Conservation (phyloP, 1,284 basidiomycete species). For the Apiotrichum veenhuisii region DNA sequence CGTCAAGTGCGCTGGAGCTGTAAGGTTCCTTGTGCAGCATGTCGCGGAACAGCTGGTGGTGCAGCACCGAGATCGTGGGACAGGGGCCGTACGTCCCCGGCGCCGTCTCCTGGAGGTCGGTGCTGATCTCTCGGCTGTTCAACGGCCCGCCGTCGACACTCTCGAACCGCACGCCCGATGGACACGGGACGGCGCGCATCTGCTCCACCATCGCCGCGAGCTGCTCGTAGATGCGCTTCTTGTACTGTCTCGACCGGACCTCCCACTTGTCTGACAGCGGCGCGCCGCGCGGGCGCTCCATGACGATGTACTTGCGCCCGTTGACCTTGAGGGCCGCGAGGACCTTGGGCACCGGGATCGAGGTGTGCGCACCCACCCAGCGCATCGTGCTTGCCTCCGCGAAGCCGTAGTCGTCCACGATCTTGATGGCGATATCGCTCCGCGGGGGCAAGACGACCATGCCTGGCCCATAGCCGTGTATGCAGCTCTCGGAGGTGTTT, state of each 20-base stretch:
- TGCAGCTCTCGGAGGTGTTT: no score
- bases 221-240: not conserved
- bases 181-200: not conserved
- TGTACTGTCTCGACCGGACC: not conserved
- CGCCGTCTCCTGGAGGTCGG: not conserved
- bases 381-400: not conserved
- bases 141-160: not conserved
- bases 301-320: not conserved
- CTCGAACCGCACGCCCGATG: not conserved
- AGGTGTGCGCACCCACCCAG: not conserved
- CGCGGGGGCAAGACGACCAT: not conserved
- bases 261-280: not conserved
- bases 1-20: no score
- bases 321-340: not conserved
- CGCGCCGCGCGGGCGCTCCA: not conserved
- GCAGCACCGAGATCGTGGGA: no score
- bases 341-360: not conserved
- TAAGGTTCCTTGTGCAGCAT: no score
- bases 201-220: not conserved
- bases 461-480: no score
- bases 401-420: not conserved
- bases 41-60: no score
- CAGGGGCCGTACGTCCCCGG: no score
- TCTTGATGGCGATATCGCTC: not conserved
- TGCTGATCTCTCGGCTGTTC: not conserved